phyloP scores from a whole-genome alignment of 202 grass and related monocot genomes.

The Thinopyrum obtusiflorum region DNA sequence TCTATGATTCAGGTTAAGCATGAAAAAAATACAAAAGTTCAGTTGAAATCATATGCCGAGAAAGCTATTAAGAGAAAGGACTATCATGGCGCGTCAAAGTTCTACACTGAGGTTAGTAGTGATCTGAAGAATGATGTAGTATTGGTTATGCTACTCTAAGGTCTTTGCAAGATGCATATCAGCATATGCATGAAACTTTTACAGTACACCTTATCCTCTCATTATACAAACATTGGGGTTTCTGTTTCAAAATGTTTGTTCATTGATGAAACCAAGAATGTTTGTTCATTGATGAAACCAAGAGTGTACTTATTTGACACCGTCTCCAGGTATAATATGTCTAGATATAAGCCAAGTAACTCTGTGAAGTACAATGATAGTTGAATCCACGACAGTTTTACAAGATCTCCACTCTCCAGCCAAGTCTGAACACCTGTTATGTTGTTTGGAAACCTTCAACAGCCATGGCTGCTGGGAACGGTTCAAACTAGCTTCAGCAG shows the following conservation, averaged over 20 bases:
- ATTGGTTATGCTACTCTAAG: neutral
- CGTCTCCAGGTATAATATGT: neutral
- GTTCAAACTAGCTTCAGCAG: neutral
- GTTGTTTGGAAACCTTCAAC: neutral
- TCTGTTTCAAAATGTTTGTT: neutral
- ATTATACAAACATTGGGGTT: neutral
- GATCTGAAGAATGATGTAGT: neutral
- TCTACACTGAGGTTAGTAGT: conserved; percentile 1
- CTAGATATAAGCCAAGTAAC: neutral
- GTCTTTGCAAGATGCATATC: neutral
- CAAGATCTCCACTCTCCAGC: neutral
- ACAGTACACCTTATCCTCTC: neutral
- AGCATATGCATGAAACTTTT: neutral
- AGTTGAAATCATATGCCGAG: neutral
- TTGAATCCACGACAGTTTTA: neutral
- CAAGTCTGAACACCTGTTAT: neutral
- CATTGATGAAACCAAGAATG: too few relatives aligned
- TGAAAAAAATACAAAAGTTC: conserved; percentile 3
- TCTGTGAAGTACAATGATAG: neutral
- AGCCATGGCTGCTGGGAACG: neutral
- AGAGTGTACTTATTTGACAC: neutral
- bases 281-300: neutral
- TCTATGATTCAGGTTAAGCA: conserved; percentile 20
- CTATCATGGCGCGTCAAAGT: neutral
- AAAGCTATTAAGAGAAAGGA: neutral